Evolutionary conservation across 306 rosid species (phyloP), one percentile per base, ranked within the genome.

Genomic region (Acmispon strigosus): DNA sequence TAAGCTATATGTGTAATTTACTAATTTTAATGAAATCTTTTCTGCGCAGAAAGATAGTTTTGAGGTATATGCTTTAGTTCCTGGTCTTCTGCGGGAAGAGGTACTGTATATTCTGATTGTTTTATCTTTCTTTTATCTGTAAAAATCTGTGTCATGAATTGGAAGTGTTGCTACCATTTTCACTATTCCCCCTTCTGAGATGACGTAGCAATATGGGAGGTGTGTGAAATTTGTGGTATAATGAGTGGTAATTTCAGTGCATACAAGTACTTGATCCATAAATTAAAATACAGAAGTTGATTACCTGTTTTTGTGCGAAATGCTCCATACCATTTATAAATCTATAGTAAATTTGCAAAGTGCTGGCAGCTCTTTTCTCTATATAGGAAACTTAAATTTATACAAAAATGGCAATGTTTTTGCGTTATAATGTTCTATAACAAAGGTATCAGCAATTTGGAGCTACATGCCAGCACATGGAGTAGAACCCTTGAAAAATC

Each of bases 21-120:
- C 53, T 62, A 12, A 80, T 47, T 34, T 66, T 62, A 41, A 16
- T 75, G 73, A 14, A 52, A 81, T 24, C 12, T 58, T 58, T 20
- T 75, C 16, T 76, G 70, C 76, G 75, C 96, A 95, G 99, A 91
- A 91, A 80, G 97, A 95, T 89, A 89, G 96, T 84, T 95, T 82
- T 45, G 99, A 95, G 85, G 88, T 95, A 53, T 95, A 89, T 78
- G 99, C 99, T 75, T 79, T 91, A 82, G 99, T 95, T 81, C 99
- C 99, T 13, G 99, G 99, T 36, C 96, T 95, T 79, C 87, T 95
- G 11, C 96, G 99, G 12, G 99, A 95, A 78, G 99, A 95, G 99
- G 99, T 91, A 81, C 54, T 55, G 44, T 71, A 60, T 44, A 76
- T 69, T 78, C 65, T 66, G 34, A 27, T 15, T 39, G 13, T 24